Percentiles rank a stretch among this genome's conserved stretches.
phyloP scores from a whole-genome alignment of 176 grass and related monocot species.

The Elaeis guineensis region DNA sequence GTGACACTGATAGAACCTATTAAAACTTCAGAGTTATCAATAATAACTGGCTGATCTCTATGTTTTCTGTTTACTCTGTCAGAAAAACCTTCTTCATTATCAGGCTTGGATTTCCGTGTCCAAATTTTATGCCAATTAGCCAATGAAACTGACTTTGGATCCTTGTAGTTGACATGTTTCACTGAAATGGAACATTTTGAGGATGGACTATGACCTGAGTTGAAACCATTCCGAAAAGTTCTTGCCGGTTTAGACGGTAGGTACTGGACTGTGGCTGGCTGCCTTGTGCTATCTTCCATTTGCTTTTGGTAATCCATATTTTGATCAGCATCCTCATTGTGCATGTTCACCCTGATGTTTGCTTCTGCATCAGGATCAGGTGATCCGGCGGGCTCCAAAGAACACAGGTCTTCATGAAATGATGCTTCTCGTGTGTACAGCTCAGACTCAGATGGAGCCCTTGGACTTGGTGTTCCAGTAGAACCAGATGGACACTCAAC shows the following conservation, averaged over 20 bases:
- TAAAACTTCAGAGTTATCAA: slow-evolving; percentile 42
- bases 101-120: slow-evolving; percentile 30
- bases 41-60: slow-evolving; percentile 5
- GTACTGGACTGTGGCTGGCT: slow-evolving; percentile 3
- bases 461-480: slow-evolving; percentile 19
- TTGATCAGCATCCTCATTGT: slow-evolving; percentile 8
- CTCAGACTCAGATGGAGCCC: slow-evolving; percentile 29
- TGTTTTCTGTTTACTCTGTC: slow-evolving; percentile 19
- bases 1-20: slow-evolving; percentile 83
- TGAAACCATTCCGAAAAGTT: slow-evolving; percentile 13
- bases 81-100: slow-evolving; percentile 34
- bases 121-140: slow-evolving; percentile 34
- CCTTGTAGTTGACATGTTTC: slow-evolving; percentile 32
- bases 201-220: not conserved
- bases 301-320: slow-evolving; percentile 20
- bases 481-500: not conserved
- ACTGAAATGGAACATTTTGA: slow-evolving; percentile 23
- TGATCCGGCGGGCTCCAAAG: slow-evolving; percentile 14
- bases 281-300: not conserved
- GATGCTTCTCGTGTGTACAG: slow-evolving; percentile 23
- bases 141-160: slow-evolving; percentile 10
- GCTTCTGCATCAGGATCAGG: slow-evolving; percentile 10
- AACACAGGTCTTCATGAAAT: not conserved
- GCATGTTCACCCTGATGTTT: slow-evolving; percentile 4
- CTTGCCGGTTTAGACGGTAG: slow-evolving; percentile 13